Percentiles rank a stretch among this genome's conserved stretches.
These are phyloP conservation scores for Magnaporthiopsis poae DNA, from an alignment of 2,329 filamentous ascomycete species.

Conservation along the genomic window DNA sequence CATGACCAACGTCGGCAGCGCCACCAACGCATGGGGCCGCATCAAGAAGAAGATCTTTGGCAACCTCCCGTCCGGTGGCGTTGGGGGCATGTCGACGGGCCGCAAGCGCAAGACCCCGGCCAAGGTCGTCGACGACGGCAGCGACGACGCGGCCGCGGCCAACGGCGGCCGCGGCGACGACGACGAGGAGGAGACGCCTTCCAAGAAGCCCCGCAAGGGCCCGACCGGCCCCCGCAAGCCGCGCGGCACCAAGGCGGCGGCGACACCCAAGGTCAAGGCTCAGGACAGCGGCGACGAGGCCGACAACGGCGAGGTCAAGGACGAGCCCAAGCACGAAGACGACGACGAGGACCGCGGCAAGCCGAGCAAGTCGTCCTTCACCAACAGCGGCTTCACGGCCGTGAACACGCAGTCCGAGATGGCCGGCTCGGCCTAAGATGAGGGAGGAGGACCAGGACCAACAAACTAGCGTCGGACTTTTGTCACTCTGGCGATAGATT, in stretches of 20 bases:
- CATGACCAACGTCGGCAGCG: constrained; percentile 18
- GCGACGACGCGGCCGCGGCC: not conserved
- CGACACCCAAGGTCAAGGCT: not conserved
- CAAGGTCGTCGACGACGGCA: not conserved
- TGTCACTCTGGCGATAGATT: no score
- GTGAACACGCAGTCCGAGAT: no score
- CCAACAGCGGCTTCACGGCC: no score
- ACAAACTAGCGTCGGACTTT: no score
- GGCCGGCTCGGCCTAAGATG: no score
- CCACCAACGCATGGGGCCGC: constrained; percentile 17
- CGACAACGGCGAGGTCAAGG: constrained; percentile 1
- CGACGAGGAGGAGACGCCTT: not conserved
- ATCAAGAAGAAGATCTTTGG: constrained; percentile 20
- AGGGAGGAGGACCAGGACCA: no score
- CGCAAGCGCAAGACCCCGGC: constrained; percentile 16
- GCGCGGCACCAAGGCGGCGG: not conserved
- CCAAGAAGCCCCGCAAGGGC: not conserved
- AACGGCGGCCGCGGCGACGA: not conserved
- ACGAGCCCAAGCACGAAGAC: constrained; percentile 3
- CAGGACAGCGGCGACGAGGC: not conserved
- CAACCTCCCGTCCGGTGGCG: constrained; percentile 8
- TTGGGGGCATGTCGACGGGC: not conserved
- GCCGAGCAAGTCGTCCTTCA: no score
- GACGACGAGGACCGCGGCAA: not conserved
- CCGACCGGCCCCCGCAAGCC: not conserved